phyloP scores from a whole-genome alignment of 2,329 filamentous ascomycete species.

The Colletotrichum sp. region DNA sequence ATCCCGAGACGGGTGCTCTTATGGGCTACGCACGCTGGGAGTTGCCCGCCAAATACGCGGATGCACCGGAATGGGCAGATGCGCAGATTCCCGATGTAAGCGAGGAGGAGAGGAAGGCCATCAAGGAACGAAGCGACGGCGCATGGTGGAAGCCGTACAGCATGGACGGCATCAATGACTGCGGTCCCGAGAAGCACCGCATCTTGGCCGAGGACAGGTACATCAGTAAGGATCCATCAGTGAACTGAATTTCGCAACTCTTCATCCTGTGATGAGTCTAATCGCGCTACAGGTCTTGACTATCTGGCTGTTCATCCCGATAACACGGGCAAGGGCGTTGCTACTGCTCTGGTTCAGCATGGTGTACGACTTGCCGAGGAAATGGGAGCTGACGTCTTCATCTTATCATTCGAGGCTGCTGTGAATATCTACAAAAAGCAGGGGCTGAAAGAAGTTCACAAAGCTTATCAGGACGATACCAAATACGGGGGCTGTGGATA shows the following conservation, averaged over 20 bases:
- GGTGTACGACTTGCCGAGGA: slow-evolving; percentile 28
- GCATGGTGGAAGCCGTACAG: slow-evolving; percentile 14
- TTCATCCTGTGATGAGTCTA: neutral
- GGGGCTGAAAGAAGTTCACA: slow-evolving; percentile 27
- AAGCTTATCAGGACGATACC: slow-evolving; percentile 30
- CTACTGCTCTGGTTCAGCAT: slow-evolving; percentile 26
- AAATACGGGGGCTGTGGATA: slow-evolving; percentile 4
- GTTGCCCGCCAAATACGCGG: slow-evolving; percentile 14
- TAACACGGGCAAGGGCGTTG: slow-evolving; percentile 30
- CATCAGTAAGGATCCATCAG: slow-evolving; percentile 13
- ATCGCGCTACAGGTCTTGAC: slow-evolving; percentile 23
- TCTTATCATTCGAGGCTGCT: slow-evolving; percentile 25
- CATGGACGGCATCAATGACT: neutral
- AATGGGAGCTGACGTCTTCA: slow-evolving; percentile 28
- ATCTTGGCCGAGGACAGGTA: slow-evolving; percentile 11
- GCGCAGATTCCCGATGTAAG: slow-evolving; percentile 18
- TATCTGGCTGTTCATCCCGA: slow-evolving; percentile 34
- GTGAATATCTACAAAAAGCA: slow-evolving; percentile 26
- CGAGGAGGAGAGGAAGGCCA: slow-evolving; percentile 6
- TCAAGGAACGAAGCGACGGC: neutral
- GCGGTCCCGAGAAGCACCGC: slow-evolving; percentile 8
- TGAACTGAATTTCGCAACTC: neutral
- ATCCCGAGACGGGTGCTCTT: slow-evolving; percentile 24
- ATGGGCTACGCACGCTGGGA: slow-evolving; percentile 28
- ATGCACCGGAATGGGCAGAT: slow-evolving; percentile 15